A percentile compares a stretch with the other conserved stretches of the same genome.
phyloP scores from a whole-genome alignment of 192 early-diverging fungal genomes.

The Spizellomyces punctatus region DNA sequence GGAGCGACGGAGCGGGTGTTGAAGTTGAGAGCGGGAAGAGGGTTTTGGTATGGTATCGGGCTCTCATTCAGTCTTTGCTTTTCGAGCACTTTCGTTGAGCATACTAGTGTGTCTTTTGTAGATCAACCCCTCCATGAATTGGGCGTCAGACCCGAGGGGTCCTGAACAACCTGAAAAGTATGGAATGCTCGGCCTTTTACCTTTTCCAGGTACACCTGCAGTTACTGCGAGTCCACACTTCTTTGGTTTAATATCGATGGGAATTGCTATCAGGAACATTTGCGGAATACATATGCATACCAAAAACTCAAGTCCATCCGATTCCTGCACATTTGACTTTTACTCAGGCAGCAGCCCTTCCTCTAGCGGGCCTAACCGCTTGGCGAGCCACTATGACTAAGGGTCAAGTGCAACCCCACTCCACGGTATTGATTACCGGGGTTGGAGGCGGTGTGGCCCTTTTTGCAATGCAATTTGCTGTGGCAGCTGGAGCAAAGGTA shows the following conservation, averaged over 20 bases:
- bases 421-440: constrained; percentile 68
- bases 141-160: constrained; percentile 51
- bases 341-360: constrained; percentile 67
- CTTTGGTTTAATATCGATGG: constrained; percentile 1
- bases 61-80: neutral
- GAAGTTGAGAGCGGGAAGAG: constrained; percentile 38
- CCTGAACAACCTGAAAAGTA: constrained; percentile 55
- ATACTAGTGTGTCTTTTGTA: constrained; percentile 25
- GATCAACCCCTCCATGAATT: constrained; percentile 57
- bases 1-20: constrained; percentile 60
- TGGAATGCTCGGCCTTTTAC: constrained; percentile 43
- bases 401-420: constrained; percentile 51
- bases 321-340: constrained; percentile 62
- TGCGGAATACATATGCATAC: constrained; percentile 55
- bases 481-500: constrained; percentile 69
- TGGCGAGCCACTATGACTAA: constrained; percentile 66
- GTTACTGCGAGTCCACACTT: neutral
- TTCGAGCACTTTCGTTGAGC: neutral
- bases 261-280: constrained; percentile 51
- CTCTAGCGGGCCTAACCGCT: constrained; percentile 62
- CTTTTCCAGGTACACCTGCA: constrained; percentile 26
- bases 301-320: constrained; percentile 46
- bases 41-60: constrained; percentile 17
- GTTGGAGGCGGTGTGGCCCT: constrained; percentile 67
- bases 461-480: constrained; percentile 65